Evolutionary conservation across 2,329 filamentous ascomycete species (phyloP), one percentile per base, ranked within the genome.

Genomic region (Nemania serpens): DNA sequence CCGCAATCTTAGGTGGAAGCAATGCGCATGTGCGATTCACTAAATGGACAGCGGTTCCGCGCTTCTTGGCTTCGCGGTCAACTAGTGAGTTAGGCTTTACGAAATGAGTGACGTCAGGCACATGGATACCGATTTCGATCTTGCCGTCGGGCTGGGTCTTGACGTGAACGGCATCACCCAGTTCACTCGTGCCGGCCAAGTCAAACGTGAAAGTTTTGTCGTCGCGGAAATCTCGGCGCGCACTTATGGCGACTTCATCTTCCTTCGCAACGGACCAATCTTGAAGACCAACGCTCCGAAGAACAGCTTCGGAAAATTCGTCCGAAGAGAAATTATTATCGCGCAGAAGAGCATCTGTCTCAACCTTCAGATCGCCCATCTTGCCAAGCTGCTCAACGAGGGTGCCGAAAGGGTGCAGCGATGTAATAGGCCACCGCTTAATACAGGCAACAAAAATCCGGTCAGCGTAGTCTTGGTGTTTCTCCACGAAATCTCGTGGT

Each of bases 281-380:
- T 66, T 96, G 91, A 68, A 93, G 89, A 41, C 91, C 91, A 66
- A 98, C 91, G 73, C 91, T 98, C 75, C 94, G 93, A 66, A 96
- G 80, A 50, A 99, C 95, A 58, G 95, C 94, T 71, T 99, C 95
- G 5, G 94, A 96, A 76, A 99, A 99, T 67, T 98, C 95, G 72
- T 99, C 95, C 0, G 93, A 93, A 13, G 91, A 91, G 74, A 99
- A 99, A 81, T 99, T 99, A 84, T 99, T 99, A 81, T 99, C 95
- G 63, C 95, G 90, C 53, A 99, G 86, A 59, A 99, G 86, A 59
- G 95, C 95, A 79, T 99, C 95, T 2, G 95, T 99, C 79, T 99
- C 95, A 59, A 99, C 94, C 80, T 93, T 97, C 69, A 97, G 84
- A 74, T 99, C 93, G 68, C 95, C 95, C 91, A 98, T 98, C 75